Conservation (phyloP, 495 filamentous ascomycete species). For the Penicillium desertorum region DNA sequence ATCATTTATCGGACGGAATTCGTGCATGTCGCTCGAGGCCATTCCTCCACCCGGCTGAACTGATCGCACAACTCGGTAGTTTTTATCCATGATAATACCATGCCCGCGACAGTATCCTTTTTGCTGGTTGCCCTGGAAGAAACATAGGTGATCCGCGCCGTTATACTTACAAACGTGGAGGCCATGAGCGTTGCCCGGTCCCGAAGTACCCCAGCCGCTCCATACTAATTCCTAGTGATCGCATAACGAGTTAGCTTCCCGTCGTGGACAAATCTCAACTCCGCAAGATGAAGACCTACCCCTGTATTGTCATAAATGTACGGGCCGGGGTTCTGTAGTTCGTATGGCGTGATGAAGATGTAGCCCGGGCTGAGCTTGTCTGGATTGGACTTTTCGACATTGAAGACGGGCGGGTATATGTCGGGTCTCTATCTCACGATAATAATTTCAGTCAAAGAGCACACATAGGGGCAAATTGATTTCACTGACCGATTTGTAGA, state of each 20-base stretch:
- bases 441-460: constrained; percentile 1
- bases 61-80: constrained; percentile 49
- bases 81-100: constrained; percentile 53
- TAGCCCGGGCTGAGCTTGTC: constrained; percentile 42
- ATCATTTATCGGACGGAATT: constrained; percentile 47
- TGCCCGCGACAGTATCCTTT: constrained; percentile 55
- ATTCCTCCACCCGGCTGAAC: constrained; percentile 48
- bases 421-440: constrained; percentile 37
- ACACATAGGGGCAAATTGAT: not conserved
- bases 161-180: constrained; percentile 50
- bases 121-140: constrained; percentile 55
- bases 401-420: constrained; percentile 39
- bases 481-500: constrained; percentile 32
- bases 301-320: constrained; percentile 48
- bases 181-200: constrained; percentile 43
- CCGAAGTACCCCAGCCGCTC: constrained; percentile 46
- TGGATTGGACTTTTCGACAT: constrained; percentile 29
- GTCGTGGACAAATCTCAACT: not conserved
- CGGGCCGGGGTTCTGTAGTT: constrained; percentile 41
- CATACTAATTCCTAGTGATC: constrained; percentile 43
- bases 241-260: constrained; percentile 16
- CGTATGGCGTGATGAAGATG: constrained; percentile 47
- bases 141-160: constrained; percentile 51
- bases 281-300: constrained; percentile 29
- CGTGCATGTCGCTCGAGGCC: constrained; percentile 52